Base-by-base conservation (phyloP, 345 rosid genomes). In the Pugionium dolabratum region DNA sequence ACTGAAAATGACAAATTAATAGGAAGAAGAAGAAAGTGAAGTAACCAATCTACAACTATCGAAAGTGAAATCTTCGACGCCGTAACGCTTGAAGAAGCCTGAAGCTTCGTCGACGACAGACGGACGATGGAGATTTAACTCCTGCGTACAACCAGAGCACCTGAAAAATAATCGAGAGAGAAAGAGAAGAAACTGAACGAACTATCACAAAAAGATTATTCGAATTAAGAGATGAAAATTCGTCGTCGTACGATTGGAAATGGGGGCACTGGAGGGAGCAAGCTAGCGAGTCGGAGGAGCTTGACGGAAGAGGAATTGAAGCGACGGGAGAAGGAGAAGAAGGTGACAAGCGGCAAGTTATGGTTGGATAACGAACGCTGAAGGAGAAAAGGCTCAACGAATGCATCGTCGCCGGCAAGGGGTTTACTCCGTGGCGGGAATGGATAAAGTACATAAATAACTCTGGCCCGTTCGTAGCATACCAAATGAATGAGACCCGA, bases 131-230 rank as follows among this genome's bases (percentile, higher is more conserved):
- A 90, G 96, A 82, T 85, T 78, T 64, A 84, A 72, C 82, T 90
- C 96, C 45, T 93, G 98, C 26, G 88, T 80, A 66, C 98, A 93
- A 4, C 98, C 98, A 7, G 98, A 90, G 79, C 98, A 92, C 62
- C 98, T 93, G 79, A 51, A 37, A 27, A 40, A 4, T 2, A 36
- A 29, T 45, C 33, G n/a, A 36, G 62, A 44, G 47, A n/a, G n/a
- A n/a, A n/a, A 64, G 37, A 50, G 6, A 2, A 2, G 36, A 11
- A 54, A 5, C n/a, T n/a, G n/a, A n/a, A n/a, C n/a, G n/a, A n/a
- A n/a, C n/a, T n/a, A 25, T 4, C 29, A 34, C 35, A 1, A 2
- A 8, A 4, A 35, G n/a, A 54, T 2, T 30, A 11, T 31, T 11
- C 28, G 6, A 47, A 36, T 1, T 31, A 5, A 56, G n/a, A 66